Evolutionary conservation across 805 yeast species (phyloP).

Genomic region (Candida gorgasii): DNA sequence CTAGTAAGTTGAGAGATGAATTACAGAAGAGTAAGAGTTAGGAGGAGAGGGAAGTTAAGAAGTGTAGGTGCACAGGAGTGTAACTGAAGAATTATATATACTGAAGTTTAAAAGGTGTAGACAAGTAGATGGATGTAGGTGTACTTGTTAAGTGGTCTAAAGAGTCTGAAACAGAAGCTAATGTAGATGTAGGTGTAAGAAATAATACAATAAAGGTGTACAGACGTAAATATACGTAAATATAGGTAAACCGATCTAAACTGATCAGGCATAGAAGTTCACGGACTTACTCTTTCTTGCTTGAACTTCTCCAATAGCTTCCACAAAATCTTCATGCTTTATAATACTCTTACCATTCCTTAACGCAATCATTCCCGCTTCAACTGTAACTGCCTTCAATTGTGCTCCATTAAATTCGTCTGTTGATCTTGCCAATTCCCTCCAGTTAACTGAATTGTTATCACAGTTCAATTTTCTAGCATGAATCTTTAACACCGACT

Average conservation of each 20-base stretch:
- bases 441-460: conserved; percentile 87
- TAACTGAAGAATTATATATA: too few relatives aligned
- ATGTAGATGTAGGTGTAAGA: too few relatives aligned
- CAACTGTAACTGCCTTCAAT: conserved; percentile 97
- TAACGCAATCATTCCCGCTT: conserved; percentile 99
- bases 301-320: conserved; percentile 97
- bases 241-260: too few relatives aligned
- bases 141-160: too few relatives aligned
- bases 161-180: too few relatives aligned
- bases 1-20: conserved; percentile 63
- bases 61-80: too few relatives aligned
- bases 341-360: conserved; percentile 90
- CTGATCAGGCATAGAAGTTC: conserved; percentile 95
- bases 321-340: conserved; percentile 96
- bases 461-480: conserved; percentile 96
- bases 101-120: neutral
- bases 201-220: neutral
- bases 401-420: conserved; percentile 99
- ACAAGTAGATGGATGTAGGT: too few relatives aligned
- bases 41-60: neutral
- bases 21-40: conserved; percentile 29
- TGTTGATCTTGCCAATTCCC: conserved; percentile 95
- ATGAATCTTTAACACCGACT: conserved; percentile 94
- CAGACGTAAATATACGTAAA: too few relatives aligned
- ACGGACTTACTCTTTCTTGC: conserved; percentile 95